Evolutionary conservation across 192 early-diverging fungal genomes (phyloP).

Genomic region (Coemansia sp.): DNA sequence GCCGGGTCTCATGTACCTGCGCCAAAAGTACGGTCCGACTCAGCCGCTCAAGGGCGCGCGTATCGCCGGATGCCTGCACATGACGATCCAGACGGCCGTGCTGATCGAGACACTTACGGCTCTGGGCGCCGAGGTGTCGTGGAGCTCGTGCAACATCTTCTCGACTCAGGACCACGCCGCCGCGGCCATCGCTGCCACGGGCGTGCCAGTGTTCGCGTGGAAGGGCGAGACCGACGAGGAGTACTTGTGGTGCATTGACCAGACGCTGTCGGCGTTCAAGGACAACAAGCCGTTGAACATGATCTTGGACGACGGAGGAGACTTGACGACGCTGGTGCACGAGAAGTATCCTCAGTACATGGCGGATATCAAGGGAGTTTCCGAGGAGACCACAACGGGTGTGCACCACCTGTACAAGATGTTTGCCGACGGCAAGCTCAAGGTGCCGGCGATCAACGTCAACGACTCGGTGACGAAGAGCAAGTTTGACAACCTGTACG

Average conservation of each 20-base stretch:
- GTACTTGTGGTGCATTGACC: slow-evolving; percentile 98
- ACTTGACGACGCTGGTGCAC: slow-evolving; percentile 95
- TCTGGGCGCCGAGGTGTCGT: slow-evolving; percentile 93
- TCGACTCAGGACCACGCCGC: slow-evolving; percentile 99
- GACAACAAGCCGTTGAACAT: slow-evolving; percentile 93
- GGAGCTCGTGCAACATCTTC: slow-evolving; percentile 92
- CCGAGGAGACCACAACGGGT: slow-evolving; percentile 99
- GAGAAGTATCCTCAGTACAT: slow-evolving; percentile 91
- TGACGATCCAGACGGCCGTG: slow-evolving; percentile 99
- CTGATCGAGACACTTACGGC: slow-evolving; percentile 95
- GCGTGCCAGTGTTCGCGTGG: slow-evolving; percentile 97
- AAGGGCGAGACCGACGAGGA: slow-evolving; percentile 99
- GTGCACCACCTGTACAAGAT: slow-evolving; percentile 99
- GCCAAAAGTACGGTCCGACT: slow-evolving; percentile 85
- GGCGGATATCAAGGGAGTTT: slow-evolving; percentile 86
- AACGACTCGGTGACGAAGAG: slow-evolving; percentile 99
- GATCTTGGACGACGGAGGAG: slow-evolving; percentile 99
- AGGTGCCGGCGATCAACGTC: slow-evolving; percentile 99
- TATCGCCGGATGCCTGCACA: slow-evolving; percentile 97
- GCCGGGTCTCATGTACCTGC: slow-evolving; percentile 95
- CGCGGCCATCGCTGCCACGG: slow-evolving; percentile 94
- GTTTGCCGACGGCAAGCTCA: slow-evolving; percentile 93
- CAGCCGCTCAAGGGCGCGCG: slow-evolving; percentile 94
- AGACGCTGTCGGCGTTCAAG: slow-evolving; percentile 89
- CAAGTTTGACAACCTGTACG: slow-evolving; percentile 99